Percentiles rank a stretch among this genome's conserved stretches.
phyloP scores from a whole-genome alignment of 495 filamentous ascomycete species.

The Penicillium pancosmium region DNA sequence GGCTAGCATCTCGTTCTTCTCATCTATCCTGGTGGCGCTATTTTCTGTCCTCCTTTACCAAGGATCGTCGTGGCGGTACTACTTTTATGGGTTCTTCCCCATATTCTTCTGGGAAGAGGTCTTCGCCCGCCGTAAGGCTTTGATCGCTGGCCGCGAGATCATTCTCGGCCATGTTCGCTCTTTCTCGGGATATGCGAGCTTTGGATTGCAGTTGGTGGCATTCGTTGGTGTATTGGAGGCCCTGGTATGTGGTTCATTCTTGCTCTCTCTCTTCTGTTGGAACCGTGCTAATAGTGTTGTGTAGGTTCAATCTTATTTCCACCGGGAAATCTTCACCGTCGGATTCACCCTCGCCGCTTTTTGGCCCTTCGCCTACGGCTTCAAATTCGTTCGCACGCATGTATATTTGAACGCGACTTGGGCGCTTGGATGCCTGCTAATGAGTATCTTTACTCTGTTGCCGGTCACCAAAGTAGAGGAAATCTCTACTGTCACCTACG shows the following conservation, averaged over 20 bases:
- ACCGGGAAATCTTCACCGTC: constrained; percentile 82
- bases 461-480: constrained; percentile 85
- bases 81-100: constrained; percentile 90
- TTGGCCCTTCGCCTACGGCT: constrained; percentile 79
- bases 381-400: constrained; percentile 69
- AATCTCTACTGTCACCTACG: constrained; percentile 70
- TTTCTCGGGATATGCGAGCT: constrained; percentile 52
- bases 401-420: constrained; percentile 67
- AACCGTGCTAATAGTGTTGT: not conserved
- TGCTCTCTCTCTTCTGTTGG: not conserved
- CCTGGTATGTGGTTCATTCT: constrained; percentile 60
- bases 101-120: constrained; percentile 97
- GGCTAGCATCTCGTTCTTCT: constrained; percentile 66
- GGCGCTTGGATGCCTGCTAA: constrained; percentile 73
- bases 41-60: constrained; percentile 81
- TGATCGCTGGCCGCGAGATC: constrained; percentile 66
- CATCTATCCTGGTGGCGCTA: constrained; percentile 70
- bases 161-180: constrained; percentile 70
- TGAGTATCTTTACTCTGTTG: constrained; percentile 90
- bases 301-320: constrained; percentile 82
- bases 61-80: constrained; percentile 81
- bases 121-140: constrained; percentile 71
- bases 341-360: constrained; percentile 74
- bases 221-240: constrained; percentile 80
- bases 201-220: constrained; percentile 59